Evolutionary conservation across 2,329 filamentous ascomycete species (phyloP).

Genomic region (Phyllosticta citrichinensis): DNA sequence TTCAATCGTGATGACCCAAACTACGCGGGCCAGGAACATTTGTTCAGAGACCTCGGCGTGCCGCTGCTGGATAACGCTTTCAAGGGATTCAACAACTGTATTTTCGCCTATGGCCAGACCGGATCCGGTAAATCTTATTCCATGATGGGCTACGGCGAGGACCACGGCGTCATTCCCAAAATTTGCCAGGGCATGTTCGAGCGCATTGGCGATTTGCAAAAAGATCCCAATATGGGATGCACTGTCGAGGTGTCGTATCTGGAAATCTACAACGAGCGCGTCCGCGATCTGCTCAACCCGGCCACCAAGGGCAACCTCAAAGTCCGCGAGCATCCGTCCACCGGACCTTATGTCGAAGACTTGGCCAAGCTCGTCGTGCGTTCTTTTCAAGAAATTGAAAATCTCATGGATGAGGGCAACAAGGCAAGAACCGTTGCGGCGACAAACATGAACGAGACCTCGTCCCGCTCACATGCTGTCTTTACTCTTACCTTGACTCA

Average conservation of each 20-base stretch:
- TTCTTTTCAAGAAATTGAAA: slow-evolving; percentile 90
- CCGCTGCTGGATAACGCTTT: slow-evolving; percentile 97
- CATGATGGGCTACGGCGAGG: slow-evolving; percentile 99
- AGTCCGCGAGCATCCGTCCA: slow-evolving; percentile 94
- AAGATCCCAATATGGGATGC: slow-evolving; percentile 70
- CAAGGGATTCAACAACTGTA: slow-evolving; percentile 98
- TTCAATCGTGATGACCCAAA: slow-evolving; percentile 72
- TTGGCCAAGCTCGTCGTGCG: slow-evolving; percentile 89
- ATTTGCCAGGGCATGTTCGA: slow-evolving; percentile 98
- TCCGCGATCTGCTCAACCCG: slow-evolving; percentile 89
- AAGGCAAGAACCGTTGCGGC: slow-evolving; percentile 96
- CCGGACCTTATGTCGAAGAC: slow-evolving; percentile 96
- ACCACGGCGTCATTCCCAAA: slow-evolving; percentile 88
- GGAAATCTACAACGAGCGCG: slow-evolving; percentile 98
- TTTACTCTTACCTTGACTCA: slow-evolving; percentile 95
- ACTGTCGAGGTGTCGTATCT: slow-evolving; percentile 97
- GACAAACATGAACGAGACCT: slow-evolving; percentile 99
- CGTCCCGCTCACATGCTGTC: slow-evolving; percentile 93
- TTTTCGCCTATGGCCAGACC: slow-evolving; percentile 97
- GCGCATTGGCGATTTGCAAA: slow-evolving; percentile 60
- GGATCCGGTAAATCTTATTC: slow-evolving; percentile 98
- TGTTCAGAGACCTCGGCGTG: slow-evolving; percentile 79
- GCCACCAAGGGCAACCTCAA: slow-evolving; percentile 93
- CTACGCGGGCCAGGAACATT: slow-evolving; percentile 81
- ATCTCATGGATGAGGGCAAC: slow-evolving; percentile 98